Percentiles rank a stretch among this genome's conserved stretches.
phyloP scores from a whole-genome alignment of 495 filamentous ascomycete species.

The Aspergillus affinis region DNA sequence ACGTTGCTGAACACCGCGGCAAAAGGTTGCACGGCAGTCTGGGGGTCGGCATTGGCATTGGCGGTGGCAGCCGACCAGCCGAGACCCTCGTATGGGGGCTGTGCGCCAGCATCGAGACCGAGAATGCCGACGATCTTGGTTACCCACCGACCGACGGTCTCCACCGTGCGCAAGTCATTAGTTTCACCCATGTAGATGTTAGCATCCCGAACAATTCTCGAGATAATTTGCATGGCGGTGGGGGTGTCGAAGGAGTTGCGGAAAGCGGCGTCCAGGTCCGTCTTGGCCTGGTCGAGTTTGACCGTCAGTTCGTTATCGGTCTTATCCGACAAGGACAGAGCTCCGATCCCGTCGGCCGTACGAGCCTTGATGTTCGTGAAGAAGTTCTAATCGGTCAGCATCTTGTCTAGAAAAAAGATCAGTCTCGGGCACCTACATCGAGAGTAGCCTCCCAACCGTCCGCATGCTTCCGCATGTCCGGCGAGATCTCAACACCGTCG shows the following conservation, averaged over 20 bases:
- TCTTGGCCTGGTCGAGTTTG: slow-evolving; percentile 62
- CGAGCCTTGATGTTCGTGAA: slow-evolving; percentile 70
- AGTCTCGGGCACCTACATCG: slow-evolving; percentile 30
- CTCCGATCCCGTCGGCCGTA: slow-evolving; percentile 11
- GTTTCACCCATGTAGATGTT: slow-evolving; percentile 58
- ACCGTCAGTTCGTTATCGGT: slow-evolving; percentile 32
- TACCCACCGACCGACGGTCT: slow-evolving; percentile 71
- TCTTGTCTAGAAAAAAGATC: background rate
- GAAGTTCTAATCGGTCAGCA: slow-evolving; percentile 57
- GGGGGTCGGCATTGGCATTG: background rate
- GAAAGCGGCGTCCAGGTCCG: slow-evolving; percentile 63
- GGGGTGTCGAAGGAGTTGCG: slow-evolving; percentile 90
- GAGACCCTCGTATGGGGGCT: slow-evolving; percentile 57
- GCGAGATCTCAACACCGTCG: slow-evolving; percentile 86
- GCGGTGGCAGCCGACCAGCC: slow-evolving; percentile 67
- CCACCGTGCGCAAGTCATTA: slow-evolving; percentile 44
- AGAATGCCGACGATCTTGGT: slow-evolving; percentile 82
- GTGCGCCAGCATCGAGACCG: slow-evolving; percentile 69
- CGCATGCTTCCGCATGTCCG: slow-evolving; percentile 70
- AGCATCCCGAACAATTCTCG: slow-evolving; percentile 68
- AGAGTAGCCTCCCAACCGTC: slow-evolving; percentile 78
- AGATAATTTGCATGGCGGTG: slow-evolving; percentile 69
- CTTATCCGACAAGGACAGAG: slow-evolving; percentile 32
- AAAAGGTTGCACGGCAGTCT: background rate
- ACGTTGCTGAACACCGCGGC: slow-evolving; percentile 47